A percentile compares a stretch with the other conserved stretches of the same genome.
Evolutionary conservation across 176 grass and related monocot genomes (phyloP).

Genomic region (Poa annua): DNA sequence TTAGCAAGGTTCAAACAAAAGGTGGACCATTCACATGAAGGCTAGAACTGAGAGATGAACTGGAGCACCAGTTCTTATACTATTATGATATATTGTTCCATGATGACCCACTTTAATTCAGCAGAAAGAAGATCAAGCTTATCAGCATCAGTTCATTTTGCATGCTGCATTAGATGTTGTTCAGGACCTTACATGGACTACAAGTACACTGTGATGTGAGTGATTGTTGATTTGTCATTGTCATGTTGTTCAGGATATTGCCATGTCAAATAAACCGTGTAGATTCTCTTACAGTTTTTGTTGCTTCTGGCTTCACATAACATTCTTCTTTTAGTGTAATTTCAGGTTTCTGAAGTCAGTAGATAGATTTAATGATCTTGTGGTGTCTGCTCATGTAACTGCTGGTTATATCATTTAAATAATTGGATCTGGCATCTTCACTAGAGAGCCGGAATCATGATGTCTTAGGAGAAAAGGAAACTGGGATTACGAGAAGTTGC

Average conservation of each 20-base stretch:
- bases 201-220: slow-evolving; percentile 71
- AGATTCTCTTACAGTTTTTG: neutral
- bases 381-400: slow-evolving; percentile 75
- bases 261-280: neutral
- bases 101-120: slow-evolving; percentile 9
- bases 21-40: neutral
- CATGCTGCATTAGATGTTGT: slow-evolving; percentile 72
- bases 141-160: slow-evolving; percentile 69
- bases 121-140: slow-evolving; percentile 68
- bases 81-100: slow-evolving; percentile 8
- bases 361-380: slow-evolving; percentile 76
- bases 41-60: slow-evolving; percentile 4
- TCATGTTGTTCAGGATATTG: neutral
- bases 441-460: neutral
- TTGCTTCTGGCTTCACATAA: slow-evolving; percentile 24
- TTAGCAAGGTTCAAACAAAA: neutral
- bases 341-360: slow-evolving; percentile 85
- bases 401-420: slow-evolving; percentile 76
- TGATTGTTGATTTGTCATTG: slow-evolving; percentile 26
- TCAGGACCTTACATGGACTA: slow-evolving; percentile 73
- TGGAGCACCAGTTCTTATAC: neutral
- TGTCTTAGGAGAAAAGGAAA: neutral
- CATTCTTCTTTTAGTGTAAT: neutral
- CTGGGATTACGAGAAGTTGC: neutral
- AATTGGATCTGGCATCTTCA: neutral